These are phyloP conservation scores for Bipolaris bicolor DNA, from an alignment of 2,329 filamentous ascomycete species.

Conservation along the genomic window DNA sequence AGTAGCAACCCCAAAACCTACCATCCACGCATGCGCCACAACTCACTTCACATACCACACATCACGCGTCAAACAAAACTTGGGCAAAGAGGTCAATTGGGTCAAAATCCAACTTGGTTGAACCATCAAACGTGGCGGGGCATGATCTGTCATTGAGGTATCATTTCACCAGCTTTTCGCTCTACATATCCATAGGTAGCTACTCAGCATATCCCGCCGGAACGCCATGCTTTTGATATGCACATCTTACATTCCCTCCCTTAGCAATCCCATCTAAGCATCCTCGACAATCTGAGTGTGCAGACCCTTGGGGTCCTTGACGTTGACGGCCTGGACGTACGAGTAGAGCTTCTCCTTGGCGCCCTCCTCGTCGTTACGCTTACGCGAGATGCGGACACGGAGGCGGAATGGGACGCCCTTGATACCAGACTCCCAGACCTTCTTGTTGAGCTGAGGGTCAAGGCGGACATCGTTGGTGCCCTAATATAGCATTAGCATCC, in stretches of 20 bases:
- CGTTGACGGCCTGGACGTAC: conserved; percentile 99
- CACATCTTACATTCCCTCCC: conserved; percentile 28
- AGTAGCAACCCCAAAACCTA: too few relatives aligned
- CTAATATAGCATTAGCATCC: conserved; percentile 56
- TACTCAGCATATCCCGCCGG: conserved; percentile 44
- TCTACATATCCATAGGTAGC: conserved; percentile 33
- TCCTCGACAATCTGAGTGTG: conserved; percentile 85
- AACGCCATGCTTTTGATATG: conserved; percentile 46
- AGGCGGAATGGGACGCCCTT: conserved; percentile 98
- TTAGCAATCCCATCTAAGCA: conserved; percentile 51
- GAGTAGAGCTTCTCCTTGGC: conserved; percentile 99
- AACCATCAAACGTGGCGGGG: conserved; percentile 32
- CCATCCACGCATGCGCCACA: neutral
- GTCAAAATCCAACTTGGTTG: neutral
- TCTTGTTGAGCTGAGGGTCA: conserved; percentile 99
- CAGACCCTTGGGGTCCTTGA: conserved; percentile 99
- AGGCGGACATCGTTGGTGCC: conserved; percentile 96
- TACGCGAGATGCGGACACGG: conserved; percentile 97
- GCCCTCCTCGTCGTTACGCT: conserved; percentile 99
- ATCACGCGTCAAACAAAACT: neutral
- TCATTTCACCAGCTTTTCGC: conserved; percentile 47
- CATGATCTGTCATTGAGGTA: conserved; percentile 46
- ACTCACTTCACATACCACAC: neutral
- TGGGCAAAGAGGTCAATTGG: neutral
- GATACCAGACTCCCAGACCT: conserved; percentile 99